Evolutionary conservation across 2,329 filamentous ascomycete species (phyloP), one percentile per base, ranked within the genome.

Genomic region (Cytospora piceae): DNA sequence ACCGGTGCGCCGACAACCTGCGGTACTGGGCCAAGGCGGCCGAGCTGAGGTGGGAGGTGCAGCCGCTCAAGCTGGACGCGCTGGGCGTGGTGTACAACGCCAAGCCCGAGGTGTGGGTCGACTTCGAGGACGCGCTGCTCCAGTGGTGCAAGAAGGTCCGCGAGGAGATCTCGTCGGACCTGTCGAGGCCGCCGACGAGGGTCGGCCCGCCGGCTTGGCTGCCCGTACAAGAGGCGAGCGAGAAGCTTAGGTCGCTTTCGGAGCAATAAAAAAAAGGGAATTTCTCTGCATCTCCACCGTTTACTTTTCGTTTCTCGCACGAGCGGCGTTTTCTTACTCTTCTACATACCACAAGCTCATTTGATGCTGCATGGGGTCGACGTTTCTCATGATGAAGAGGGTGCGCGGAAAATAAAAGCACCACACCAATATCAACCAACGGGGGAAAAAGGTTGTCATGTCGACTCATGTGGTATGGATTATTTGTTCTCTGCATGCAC

Each of bases 11-110:
- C 3, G 95, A 99, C 72, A 99, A 99, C 76, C 83, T 99, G 68
- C 87, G 93, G 51, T 99, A 91, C 81, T 99, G 95, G 94, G 86
- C 91, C 78, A 99, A 99, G 80, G 95, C 94, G 1, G 93, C 94
- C 9, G 94, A 99, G 79, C 83, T 98, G 66, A 88, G 95, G 63
- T 99, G 94, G 89, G 95, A 98, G 78, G 86, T 94, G 49, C 85
- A 91, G 71, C 55, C 54, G 32, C 82, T 98, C 60, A 87, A 90
- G 69, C 84, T 97, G 62, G 93, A 97, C 73, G 92, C 94, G 27
- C 89, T 96, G 77, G 93, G 90, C 32, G 85, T 97, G 9, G 94
- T 97, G 27, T 90, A 94, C 74, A 90, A 89, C 73, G 89, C 83
- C 67, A 83, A 86, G 58, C 83, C 83, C 1, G 83, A 87, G 61